Evolutionary conservation across 2,329 filamentous ascomycete genomes (phyloP), one percentile per base, ranked within the genome.

Genomic region (Xylariaceae sp.): DNA sequence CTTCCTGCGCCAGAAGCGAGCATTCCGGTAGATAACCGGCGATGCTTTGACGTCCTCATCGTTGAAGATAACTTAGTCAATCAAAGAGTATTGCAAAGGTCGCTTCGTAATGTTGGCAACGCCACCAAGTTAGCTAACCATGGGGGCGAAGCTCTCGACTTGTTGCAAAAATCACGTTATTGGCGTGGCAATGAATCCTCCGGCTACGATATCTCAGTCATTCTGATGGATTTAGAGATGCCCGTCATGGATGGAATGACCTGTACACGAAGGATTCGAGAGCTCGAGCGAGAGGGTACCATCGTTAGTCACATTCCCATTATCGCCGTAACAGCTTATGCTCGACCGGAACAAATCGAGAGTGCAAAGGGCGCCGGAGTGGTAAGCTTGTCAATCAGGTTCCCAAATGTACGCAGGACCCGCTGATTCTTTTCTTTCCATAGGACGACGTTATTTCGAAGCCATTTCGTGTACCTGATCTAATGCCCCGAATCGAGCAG

Each of bases 201-300:
- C 11, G 77, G 77, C 2, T 70, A 76, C 6, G 77, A 83, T 47
- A 77, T 88, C 29, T 82, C 83, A 6, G 76, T 90, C 45, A 84
- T 91, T 9, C 70, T 91, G 4, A 90, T 91, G 87, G 88, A 91
- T 65, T 76, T 90, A 47, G 87, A 91, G 65, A 91, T 91, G 88
- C 88, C 88, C 1, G 79, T 90, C 43, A 91, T 91, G 88, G 87
- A 91, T 64, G 88, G 88, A 37, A 81, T 88, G 69, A 86, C 86
- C 2, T 89, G 87, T 59, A 84, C 87, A 9, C 76, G 79, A 42
- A 80, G 75, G 56, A 90, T 92, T 51, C 79, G 88, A 19, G 79
- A 86, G 56, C 74, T 88, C 19, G 86, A 91, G 67, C 73, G 72
- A 47, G 75, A 81, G 51, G 82, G 83, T 26, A 80, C 76, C 34